Evolutionary conservation across 306 rosid genomes (phyloP).

Genomic region (Rosa persica): DNA sequence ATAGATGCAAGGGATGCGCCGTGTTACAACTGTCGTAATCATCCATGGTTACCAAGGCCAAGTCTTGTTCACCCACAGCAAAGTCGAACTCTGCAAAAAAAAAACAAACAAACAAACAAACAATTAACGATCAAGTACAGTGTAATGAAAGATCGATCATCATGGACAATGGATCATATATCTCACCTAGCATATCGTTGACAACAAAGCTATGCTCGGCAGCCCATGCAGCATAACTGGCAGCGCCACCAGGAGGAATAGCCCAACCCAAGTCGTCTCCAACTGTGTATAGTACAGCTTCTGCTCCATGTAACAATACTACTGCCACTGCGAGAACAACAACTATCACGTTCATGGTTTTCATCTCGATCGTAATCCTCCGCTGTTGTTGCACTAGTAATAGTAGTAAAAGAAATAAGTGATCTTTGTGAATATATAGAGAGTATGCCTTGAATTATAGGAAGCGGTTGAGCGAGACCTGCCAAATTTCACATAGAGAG

Average conservation of each 20-base stretch:
- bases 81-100: background rate
- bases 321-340: background rate
- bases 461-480: background rate
- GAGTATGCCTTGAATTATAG: background rate
- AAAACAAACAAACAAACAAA: background rate
- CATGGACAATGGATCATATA: background rate
- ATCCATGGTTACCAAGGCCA: background rate
- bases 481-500: background rate
- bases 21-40: background rate
- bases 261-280: slow-evolving; percentile 21
- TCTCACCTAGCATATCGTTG: slow-evolving; percentile 1
- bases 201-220: slow-evolving; percentile 12
- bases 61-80: background rate
- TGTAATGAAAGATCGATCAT: background rate
- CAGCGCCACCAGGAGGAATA: slow-evolving; percentile 9
- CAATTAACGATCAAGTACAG: background rate
- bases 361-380: background rate
- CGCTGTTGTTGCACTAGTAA: background rate
- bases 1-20: background rate
- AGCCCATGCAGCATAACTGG: slow-evolving; percentile 11
- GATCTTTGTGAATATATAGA: background rate
- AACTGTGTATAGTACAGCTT: slow-evolving; percentile 1
- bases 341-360: background rate
- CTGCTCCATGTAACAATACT: background rate
- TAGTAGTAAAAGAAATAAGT: background rate